Evolutionary conservation across 352 stramenopile species (phyloP).

Genomic region (Stephanocyclus meneghinianus): DNA sequence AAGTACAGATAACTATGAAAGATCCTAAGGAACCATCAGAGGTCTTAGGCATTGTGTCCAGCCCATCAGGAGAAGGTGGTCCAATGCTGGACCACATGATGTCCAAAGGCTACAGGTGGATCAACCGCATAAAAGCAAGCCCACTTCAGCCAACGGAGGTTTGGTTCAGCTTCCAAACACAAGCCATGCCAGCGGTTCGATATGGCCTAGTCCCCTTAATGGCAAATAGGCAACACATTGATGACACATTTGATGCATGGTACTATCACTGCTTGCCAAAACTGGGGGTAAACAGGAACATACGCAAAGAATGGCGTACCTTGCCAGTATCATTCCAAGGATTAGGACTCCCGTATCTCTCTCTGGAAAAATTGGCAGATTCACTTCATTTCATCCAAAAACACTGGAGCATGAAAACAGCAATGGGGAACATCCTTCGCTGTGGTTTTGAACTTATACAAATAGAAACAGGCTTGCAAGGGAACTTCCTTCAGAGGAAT

Average conservation of each 20-base stretch:
- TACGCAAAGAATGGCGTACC: background rate
- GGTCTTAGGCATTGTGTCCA: too few relatives aligned
- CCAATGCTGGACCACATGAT: too few relatives aligned
- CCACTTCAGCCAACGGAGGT: too few relatives aligned
- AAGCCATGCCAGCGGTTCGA: background rate
- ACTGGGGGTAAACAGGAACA: constrained; percentile 15
- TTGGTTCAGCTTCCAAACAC: too few relatives aligned
- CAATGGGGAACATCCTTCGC: background rate
- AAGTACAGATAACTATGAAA: too few relatives aligned
- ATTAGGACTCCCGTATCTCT: constrained; percentile 15
- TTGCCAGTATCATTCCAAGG: constrained; percentile 8
- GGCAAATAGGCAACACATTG: background rate
- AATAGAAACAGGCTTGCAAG: constrained; percentile 11
- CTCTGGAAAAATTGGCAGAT: background rate
- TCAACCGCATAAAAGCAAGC: too few relatives aligned
- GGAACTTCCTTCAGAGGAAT: background rate
- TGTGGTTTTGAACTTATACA: constrained; percentile 7
- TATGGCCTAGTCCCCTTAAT: background rate
- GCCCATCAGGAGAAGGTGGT: too few relatives aligned
- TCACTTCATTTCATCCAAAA: constrained; percentile 10
- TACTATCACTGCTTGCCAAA: constrained; percentile 1
- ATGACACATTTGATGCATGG: background rate
- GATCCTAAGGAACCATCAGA: too few relatives aligned
- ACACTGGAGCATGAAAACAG: background rate
- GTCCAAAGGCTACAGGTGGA: too few relatives aligned